Evolutionary conservation across 2,329 filamentous ascomycete genomes (phyloP), one percentile per base, ranked within the genome.

Genomic region (Bimuria novae-zelandiae): DNA sequence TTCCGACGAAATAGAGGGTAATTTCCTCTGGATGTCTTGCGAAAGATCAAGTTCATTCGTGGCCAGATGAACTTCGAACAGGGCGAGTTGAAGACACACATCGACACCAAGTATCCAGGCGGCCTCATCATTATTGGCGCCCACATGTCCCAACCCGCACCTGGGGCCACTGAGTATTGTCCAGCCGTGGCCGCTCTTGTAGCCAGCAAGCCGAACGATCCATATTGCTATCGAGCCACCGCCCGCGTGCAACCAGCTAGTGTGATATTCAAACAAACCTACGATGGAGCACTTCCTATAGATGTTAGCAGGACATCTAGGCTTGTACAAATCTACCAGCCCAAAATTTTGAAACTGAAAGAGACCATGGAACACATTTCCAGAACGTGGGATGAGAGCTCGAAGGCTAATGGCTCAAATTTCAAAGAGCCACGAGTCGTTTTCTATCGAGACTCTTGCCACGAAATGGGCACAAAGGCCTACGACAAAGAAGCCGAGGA

Each of bases 41-140:
- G 35, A 11, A 52, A 52, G 29, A 46, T 52, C n/a, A 39, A 17
- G 35, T 46, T 47, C 49, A 52, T 52, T 41, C 14, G 21, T 2
- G 49, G 49, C 4, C 4, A 10, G 21, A 41, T 27, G 21, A 41
- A 41, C 12, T 27, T n/a, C 12, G 37, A 41, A n/a, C 16, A 14
- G 22, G 7, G 16, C 19, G n/a, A 16, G 21, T 16, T n/a, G 2
- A 14, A 29, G 12, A 27, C 11, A 3, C 3, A 25, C n/a, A 27
- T 41, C 37, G 3, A 16, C 7, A 14, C 8, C 14, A 6, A 27
- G 1, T 16, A 27, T 25, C 10, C 2, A 25, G 21, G 27, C 3
- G 37, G 37, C 8, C 21, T 41, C 14, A 41, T 41, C 21, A 8
- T 41, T 16, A 25, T 41, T 7, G 37, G 37, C 0, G 37, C 37